Evolutionary conservation across 345 rosid species (phyloP), one percentile per base, ranked within the genome.

Genomic region (Kandelia obovata): DNA sequence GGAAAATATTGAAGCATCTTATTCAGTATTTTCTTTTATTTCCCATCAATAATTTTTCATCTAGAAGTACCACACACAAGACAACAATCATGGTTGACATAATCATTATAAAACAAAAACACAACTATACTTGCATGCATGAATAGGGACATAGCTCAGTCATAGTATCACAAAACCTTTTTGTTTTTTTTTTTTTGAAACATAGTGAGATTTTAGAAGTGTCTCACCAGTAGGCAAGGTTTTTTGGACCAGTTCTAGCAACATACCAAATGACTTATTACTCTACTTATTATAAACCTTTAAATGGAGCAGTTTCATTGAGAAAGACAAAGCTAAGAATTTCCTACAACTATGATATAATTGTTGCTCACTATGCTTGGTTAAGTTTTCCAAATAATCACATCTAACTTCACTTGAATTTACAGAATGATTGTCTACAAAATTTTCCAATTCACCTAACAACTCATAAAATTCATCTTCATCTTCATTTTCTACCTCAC

Each of bases 211-310:
- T 10, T 53, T 55, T 0, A 61, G 61, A 17, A 66, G 17, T 5
- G 6, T 51, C 6, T 28, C 21, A 49, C 43, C 46, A 2, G 0
- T n/a, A 47, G 16, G 52, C 7, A 47, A 47, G 13, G 52, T 4
- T 10, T 13, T 19, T 2, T 47, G 10, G 19, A 47, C 4, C 13
- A 47, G 19, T 10, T 47, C 52, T 10, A 8, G 3, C 1, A 47
- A 47, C 52, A 47, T 47, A 1, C 8, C 52, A 61, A 61, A 35
- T 6, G 65, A 62, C 21, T 37, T 37, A 16, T 37, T 62, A 16
- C 51, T 37, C 65, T 52, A 37, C 37, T 62, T 62, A 23, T 62
- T 62, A 37, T 62, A 62, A 6, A 37, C 52, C 2, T 62, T 62
- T 10, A 62, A 62, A 37, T 62, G 35, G 2, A 28, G 30, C 3